A percentile compares a stretch with the other conserved stretches of the same genome.
Conservation (phyloP, 371 early-diverging fungal genomes). For the Mortierella sp. region DNA sequence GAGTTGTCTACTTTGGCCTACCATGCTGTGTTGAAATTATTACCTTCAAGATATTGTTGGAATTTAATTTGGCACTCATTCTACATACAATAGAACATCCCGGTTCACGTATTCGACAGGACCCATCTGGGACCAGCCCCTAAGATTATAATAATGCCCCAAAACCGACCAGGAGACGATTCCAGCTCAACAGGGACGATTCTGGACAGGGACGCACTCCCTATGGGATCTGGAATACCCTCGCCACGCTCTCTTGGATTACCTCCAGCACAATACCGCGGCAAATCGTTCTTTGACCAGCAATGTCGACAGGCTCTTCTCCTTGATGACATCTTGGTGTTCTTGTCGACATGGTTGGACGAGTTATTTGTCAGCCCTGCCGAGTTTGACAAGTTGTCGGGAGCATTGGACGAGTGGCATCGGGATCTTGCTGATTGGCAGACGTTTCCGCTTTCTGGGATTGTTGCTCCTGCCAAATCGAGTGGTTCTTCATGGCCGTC, state of each 20-base stretch:
- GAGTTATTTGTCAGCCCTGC: constrained; percentile 47
- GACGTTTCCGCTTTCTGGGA: constrained; percentile 43
- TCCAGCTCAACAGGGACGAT: background rate
- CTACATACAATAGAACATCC: constrained; percentile 33
- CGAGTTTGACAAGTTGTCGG: constrained; percentile 45
- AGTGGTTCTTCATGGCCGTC: background rate
- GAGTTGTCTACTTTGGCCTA: background rate
- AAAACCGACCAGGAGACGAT: background rate
- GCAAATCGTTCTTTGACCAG: constrained; percentile 48
- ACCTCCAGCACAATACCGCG: constrained; percentile 36
- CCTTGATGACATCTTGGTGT: constrained; percentile 45
- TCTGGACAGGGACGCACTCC: background rate
- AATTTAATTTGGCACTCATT: background rate
- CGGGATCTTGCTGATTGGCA: constrained; percentile 41
- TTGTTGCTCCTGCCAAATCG: constrained; percentile 1
- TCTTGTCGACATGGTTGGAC: constrained; percentile 49
- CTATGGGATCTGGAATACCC: constrained; percentile 19
- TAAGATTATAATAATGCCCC: constrained; percentile 15
- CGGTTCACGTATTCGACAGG: constrained; percentile 54
- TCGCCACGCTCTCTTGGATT: constrained; percentile 12
- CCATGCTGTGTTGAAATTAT: background rate
- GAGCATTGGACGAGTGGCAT: constrained; percentile 47
- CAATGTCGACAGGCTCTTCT: constrained; percentile 54
- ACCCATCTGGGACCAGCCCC: constrained; percentile 35
- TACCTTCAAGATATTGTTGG: too few species aligned